Evolutionary conservation across 2,329 filamentous ascomycete genomes (phyloP).

Genomic region (Penicillium brasilianum): DNA sequence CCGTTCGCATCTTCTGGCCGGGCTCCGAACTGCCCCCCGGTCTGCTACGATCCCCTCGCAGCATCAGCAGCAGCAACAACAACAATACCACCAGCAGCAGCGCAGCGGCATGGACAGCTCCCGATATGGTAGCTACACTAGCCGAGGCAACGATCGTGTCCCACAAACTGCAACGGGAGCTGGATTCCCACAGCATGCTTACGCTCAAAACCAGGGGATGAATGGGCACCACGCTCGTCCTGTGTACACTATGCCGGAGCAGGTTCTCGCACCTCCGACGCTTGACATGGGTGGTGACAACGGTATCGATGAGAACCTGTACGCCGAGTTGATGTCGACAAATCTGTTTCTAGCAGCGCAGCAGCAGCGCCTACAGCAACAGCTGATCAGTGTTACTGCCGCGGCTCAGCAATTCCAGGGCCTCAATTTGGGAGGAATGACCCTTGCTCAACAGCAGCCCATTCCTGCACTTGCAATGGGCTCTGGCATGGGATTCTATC

Average conservation of each 20-base stretch:
- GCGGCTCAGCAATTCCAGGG: conserved; percentile 82
- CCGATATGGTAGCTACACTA: conserved; percentile 53
- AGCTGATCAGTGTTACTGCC: conserved; percentile 81
- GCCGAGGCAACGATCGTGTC: conserved; percentile 53
- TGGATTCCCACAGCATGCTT: conserved; percentile 56
- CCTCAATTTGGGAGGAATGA: conserved; percentile 65
- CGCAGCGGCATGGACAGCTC: conserved; percentile 53
- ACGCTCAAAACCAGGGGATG: conserved; percentile 37
- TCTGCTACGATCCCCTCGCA: conserved; percentile 73
- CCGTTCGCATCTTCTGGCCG: conserved; percentile 90
- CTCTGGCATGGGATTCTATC: conserved; percentile 63
- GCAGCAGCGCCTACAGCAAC: conserved; percentile 93
- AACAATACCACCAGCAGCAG: conserved; percentile 55
- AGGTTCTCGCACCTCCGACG: conserved; percentile 72
- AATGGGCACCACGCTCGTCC: conserved; percentile 55
- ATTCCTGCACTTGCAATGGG: conserved; percentile 58
- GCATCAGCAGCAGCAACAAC: conserved; percentile 58
- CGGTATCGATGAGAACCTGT: conserved; percentile 82
- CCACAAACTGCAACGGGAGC: conserved; percentile 65
- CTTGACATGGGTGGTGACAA: conserved; percentile 70
- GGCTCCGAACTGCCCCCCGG: conserved; percentile 91
- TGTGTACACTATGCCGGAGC: conserved; percentile 76
- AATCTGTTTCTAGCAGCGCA: conserved; percentile 93
- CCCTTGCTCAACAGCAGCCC: conserved; percentile 53
- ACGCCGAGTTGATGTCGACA: conserved; percentile 86